These are phyloP conservation scores for Macrotyloma uniflorum DNA, from an alignment of 306 rosid genomes.

Conservation along the genomic window DNA sequence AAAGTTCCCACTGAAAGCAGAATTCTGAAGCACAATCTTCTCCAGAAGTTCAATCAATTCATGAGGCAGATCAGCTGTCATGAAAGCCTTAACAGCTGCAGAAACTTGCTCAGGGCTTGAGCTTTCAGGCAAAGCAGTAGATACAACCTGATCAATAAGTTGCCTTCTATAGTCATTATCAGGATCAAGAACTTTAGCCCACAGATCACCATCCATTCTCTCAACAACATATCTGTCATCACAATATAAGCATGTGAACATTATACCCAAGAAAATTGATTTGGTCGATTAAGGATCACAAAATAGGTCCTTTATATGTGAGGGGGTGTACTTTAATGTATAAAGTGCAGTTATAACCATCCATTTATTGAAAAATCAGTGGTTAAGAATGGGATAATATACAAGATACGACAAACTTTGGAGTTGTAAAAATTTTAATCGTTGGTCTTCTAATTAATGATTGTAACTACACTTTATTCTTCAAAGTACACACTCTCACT, in stretches of 20 bases:
- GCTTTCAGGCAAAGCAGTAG: slow-evolving; percentile 99
- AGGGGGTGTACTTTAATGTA: background rate
- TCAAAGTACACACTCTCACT: background rate
- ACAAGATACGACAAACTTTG: background rate
- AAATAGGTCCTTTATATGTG: background rate
- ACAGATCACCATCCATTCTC: slow-evolving; percentile 94
- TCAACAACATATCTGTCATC: slow-evolving; percentile 92
- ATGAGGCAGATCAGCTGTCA: slow-evolving; percentile 99
- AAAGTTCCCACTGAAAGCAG: slow-evolving; percentile 98
- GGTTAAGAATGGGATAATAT: background rate
- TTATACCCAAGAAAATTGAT: background rate
- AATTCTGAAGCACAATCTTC: slow-evolving; percentile 98
- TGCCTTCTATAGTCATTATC: slow-evolving; percentile 94
- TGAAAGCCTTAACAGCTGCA: slow-evolving; percentile 98
- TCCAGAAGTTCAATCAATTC: slow-evolving; percentile 99
- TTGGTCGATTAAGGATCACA: slow-evolving; percentile 6
- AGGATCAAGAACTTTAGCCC: slow-evolving; percentile 92
- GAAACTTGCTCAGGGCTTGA: slow-evolving; percentile 99
- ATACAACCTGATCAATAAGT: slow-evolving; percentile 98
- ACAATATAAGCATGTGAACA: slow-evolving; percentile 43
- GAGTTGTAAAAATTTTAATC: background rate
- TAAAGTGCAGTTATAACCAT: background rate
- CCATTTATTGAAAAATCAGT: background rate
- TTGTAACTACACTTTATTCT: background rate
- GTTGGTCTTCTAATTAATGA: background rate